Conservation (phyloP, 139 green algal species). For the Chlamydomonas sp. region DNA sequence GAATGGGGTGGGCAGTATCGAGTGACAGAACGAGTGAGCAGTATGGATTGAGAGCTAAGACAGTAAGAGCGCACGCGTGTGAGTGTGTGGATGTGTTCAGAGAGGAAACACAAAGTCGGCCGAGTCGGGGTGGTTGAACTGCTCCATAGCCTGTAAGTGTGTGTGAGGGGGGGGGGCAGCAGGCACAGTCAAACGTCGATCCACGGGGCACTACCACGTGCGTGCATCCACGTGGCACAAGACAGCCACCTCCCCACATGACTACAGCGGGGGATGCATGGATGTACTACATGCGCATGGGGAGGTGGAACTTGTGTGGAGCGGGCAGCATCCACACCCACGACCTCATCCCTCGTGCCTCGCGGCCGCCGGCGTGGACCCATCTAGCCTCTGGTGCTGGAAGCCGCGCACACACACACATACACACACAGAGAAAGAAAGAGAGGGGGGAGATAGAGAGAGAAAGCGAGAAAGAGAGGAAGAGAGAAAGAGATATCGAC, state of each 20-base stretch:
- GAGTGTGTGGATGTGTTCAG: conserved; percentile 30
- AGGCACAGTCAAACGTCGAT: conserved; percentile 9
- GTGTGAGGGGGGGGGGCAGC: neutral
- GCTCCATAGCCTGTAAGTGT: conserved; percentile 78
- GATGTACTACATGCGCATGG: no score
- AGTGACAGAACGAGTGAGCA: neutral
- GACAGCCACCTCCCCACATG: neutral
- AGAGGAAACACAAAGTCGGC: conserved; percentile 93
- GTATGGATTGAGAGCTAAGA: conserved; percentile 7
- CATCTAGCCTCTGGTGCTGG: no score
- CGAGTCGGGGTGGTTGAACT: conserved; percentile 83
- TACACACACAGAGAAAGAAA: no score
- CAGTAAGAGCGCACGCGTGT: neutral
- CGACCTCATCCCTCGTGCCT: neutral
- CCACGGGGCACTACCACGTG: neutral
- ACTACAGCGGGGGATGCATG: neutral
- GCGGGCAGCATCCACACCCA: neutral
- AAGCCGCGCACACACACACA: no score
- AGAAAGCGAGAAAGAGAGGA: no score
- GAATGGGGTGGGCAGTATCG: conserved; percentile 85
- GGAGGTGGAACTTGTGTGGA: no score
- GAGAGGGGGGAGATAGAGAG: no score
- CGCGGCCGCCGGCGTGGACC: neutral
- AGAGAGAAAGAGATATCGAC: no score
- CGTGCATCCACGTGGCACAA: neutral